These are phyloP conservation scores for Leucosporidium scottii DNA, from an alignment of 768 basidiomycete species.

Conservation along the genomic window DNA sequence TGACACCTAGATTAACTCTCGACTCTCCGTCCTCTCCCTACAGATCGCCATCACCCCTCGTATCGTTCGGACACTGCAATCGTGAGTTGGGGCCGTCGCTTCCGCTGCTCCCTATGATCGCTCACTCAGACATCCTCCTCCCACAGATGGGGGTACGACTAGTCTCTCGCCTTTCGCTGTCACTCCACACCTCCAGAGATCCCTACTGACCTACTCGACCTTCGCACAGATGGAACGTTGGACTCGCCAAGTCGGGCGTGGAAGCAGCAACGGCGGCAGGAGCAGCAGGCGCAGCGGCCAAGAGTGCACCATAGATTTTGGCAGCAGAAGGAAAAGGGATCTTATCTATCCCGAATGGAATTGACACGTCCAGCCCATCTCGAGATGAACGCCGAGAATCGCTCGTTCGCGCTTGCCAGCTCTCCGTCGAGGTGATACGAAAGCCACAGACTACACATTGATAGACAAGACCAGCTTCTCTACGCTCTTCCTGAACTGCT, in stretches of 20 bases:
- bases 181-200: too few species aligned
- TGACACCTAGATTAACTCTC: too few species aligned
- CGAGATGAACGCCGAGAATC: constrained; percentile 56
- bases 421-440: background rate
- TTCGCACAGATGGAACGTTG: constrained; percentile 27
- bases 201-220: too few species aligned
- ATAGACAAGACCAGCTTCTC: constrained; percentile 55
- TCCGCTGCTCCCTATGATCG: background rate
- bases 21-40: too few species aligned
- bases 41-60: constrained; percentile 32
- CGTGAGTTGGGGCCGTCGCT: constrained; percentile 14
- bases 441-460: background rate
- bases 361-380: constrained; percentile 44
- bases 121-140: background rate
- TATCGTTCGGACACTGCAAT: constrained; percentile 24
- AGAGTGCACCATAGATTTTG: background rate
- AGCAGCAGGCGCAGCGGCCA: background rate
- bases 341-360: too few species aligned
- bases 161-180: too few species aligned
- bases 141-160: too few species aligned
- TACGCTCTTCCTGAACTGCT: constrained; percentile 72
- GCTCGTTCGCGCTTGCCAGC: too few species aligned
- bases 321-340: background rate
- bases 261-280: constrained; percentile 3
- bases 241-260: background rate